Evolutionary conservation across 257 asterid genomes (phyloP).

Genomic region (Solanum tarapatanum): DNA sequence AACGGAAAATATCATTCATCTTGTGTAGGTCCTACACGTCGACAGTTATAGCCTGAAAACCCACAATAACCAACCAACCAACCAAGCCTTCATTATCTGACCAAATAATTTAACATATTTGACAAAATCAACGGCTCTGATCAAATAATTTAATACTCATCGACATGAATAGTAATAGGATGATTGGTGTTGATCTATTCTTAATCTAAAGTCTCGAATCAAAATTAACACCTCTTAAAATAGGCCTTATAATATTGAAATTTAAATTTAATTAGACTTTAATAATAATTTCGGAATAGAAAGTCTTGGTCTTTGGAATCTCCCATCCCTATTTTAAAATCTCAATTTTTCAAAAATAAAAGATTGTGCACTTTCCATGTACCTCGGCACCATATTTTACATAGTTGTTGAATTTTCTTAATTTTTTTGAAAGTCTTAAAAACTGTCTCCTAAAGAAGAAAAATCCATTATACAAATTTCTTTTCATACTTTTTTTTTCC

Average conservation of each 20-base stretch:
- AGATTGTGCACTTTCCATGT: not conserved
- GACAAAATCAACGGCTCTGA: not conserved
- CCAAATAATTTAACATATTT: not conserved
- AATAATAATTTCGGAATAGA: accelerated
- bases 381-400: not conserved
- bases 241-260: accelerated
- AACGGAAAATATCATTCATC: too few relatives aligned
- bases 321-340: not conserved
- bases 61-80: not conserved
- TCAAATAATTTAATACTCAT: too few relatives aligned
- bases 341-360: not conserved
- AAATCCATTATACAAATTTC: not conserved
- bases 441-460: not conserved
- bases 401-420: not conserved
- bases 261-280: not conserved
- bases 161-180: too few relatives aligned
- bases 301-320: not conserved
- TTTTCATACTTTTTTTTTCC: not conserved
- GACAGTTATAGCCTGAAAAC: not conserved
- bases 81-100: not conserved
- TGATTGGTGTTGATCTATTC: too few relatives aligned
- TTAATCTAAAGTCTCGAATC: too few relatives aligned
- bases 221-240: accelerated
- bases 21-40: not conserved
- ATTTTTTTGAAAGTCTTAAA: not conserved